Evolutionary conservation across 352 stramenopile species (phyloP), one percentile per base, ranked within the genome.

Genomic region (Phytophthora aleatoria): DNA sequence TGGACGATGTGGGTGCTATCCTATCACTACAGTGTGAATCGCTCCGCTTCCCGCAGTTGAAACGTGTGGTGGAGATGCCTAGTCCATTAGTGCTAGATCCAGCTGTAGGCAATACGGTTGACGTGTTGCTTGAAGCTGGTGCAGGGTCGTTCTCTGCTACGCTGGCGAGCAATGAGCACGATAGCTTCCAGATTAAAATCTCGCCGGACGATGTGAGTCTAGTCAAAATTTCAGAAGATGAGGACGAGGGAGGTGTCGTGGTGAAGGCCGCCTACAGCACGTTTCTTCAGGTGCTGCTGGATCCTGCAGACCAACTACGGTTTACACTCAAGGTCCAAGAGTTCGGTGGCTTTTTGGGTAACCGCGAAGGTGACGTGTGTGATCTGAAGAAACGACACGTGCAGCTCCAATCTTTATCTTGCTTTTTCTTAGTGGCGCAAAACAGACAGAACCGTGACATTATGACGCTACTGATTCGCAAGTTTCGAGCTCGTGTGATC

Each of bases 111-210:
- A 76, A 90, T 6, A 90, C 88, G 38, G 86, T 94, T 0, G 71
- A 93, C 36, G 79, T 89, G 13, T 61, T 94, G 13, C 61, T 93
- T 3, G 86, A 92, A 56, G 83, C 86, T 13, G 81, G 81, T 0
- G 79, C 73, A 0, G 86, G 84, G 0, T 87, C 84, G 9, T 94
- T 94, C 53, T 94, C 86, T 1, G 86, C 86, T 15, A 94, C 86
- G 9, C 59, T 94, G 15, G 81, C 82, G 4, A 93, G 81, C 61
- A 91, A 91, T 36, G 86, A 94, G 44, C 59, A 77, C 47, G 86
- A 94, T 45, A 92, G 79, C 36, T 94, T 94, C 67, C 86, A 94
- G 59, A 67, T 94, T 51, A 92, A 91, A 55, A 94, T 94, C 35
- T 69, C 64, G 0, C 51, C 75, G 1, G 74, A 85, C 5, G 54